phyloP scores from a whole-genome alignment of 108 stramenopile genomes.

The Conticribra guillardii region DNA sequence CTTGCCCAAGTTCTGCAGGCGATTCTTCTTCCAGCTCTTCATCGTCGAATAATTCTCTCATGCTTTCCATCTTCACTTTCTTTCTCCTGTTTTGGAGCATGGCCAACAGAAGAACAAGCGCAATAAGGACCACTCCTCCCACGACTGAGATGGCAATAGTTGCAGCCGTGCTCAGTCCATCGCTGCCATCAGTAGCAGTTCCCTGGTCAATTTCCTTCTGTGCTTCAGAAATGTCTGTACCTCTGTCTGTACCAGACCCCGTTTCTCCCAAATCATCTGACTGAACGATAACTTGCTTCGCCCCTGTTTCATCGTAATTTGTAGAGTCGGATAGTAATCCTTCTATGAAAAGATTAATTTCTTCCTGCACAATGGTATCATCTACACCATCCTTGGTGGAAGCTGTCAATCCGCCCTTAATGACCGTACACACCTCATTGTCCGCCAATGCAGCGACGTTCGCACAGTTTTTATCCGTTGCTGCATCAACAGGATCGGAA shows the following conservation, averaged over 20 bases:
- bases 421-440: slow-evolving; percentile 19
- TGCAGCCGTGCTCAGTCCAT: slow-evolving; percentile 10
- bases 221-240: slow-evolving; percentile 6
- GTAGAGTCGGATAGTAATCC: slow-evolving; percentile 6
- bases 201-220: slow-evolving; percentile 2
- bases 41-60: slow-evolving; percentile 20
- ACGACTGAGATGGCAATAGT: slow-evolving; percentile 7
- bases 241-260: neutral
- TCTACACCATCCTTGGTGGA: slow-evolving; percentile 3
- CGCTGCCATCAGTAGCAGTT: neutral
- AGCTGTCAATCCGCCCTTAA: slow-evolving; percentile 30
- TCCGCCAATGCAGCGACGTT: slow-evolving; percentile 1
- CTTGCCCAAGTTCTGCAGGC: neutral
- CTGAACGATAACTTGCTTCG: slow-evolving; percentile 10
- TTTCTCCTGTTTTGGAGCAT: slow-evolving; percentile 4
- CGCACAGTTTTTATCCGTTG: slow-evolving; percentile 7
- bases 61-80: neutral
- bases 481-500: slow-evolving; percentile 40
- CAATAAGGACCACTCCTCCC: slow-evolving; percentile 4
- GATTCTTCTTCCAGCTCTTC: slow-evolving; percentile 20
- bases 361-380: slow-evolving; percentile 5
- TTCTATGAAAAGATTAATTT: slow-evolving; percentile 12
- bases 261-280: slow-evolving; percentile 5
- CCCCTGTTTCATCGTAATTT: slow-evolving; percentile 6
- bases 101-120: slow-evolving; percentile 1